Evolutionary conservation across 768 basidiomycete genomes (phyloP).

Genomic region (Rhodotorula graminis): DNA sequence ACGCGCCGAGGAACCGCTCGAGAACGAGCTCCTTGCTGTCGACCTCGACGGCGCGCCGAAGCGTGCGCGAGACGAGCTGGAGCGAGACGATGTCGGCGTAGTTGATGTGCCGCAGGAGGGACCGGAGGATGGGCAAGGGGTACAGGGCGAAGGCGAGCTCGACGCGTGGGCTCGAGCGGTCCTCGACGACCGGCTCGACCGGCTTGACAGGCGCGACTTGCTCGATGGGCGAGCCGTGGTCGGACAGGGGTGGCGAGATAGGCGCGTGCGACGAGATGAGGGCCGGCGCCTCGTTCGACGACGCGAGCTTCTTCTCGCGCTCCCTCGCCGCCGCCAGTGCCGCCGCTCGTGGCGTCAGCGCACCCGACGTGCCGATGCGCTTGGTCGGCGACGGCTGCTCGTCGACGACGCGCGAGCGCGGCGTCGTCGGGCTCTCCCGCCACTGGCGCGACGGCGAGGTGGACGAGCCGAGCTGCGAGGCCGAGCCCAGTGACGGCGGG

Average conservation of each 20-base stretch:
- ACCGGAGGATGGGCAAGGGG: not conserved
- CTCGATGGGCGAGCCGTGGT: not conserved
- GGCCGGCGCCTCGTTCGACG: not conserved
- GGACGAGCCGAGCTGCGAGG: too few species aligned
- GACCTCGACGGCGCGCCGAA: conserved; percentile 11
- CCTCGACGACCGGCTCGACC: too few species aligned
- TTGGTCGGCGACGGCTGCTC: not conserved
- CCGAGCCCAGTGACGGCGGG: not conserved
- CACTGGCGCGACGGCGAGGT: not conserved
- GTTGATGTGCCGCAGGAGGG: conserved; percentile 13
- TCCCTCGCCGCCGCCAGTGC: conserved; percentile 16
- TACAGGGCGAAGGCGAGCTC: conserved; percentile 24
- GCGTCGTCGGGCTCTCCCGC: not conserved
- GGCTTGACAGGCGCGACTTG: too few species aligned
- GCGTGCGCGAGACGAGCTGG: conserved; percentile 3
- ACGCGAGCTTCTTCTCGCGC: not conserved
- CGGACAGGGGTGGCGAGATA: not conserved
- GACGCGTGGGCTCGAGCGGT: conserved; percentile 1
- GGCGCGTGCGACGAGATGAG: not conserved
- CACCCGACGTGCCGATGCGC: not conserved
- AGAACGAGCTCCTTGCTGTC: conserved; percentile 34
- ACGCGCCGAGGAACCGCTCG: conserved; percentile 32
- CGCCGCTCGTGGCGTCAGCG: not conserved
- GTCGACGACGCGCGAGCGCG: not conserved
- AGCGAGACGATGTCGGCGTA: conserved; percentile 24